Conservation (phyloP, 805 yeast species). For the Pichia rugopelliculosa region DNA sequence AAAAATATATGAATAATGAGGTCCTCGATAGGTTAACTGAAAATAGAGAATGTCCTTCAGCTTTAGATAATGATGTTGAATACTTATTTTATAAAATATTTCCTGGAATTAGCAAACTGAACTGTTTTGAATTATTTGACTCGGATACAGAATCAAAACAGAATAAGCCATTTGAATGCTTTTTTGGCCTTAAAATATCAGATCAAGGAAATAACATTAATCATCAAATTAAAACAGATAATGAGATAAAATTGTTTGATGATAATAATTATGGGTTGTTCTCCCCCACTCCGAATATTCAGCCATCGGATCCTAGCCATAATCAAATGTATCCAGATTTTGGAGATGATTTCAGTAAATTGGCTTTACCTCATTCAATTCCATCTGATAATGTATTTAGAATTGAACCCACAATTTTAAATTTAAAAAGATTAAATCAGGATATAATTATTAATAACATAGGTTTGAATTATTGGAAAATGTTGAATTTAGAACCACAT, state of each 20-base stretch:
- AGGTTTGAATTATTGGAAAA: conserved; percentile 48
- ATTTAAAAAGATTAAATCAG: conserved; percentile 31
- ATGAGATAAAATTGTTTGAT: conserved; percentile 18
- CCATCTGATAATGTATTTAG: conserved; percentile 25
- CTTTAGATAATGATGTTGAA: conserved; percentile 18
- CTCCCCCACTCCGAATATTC: conserved; percentile 23
- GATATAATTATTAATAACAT: conserved; percentile 39
- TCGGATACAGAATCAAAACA: conserved; percentile 7
- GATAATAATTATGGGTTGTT: conserved; percentile 32
- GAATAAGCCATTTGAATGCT: conserved; percentile 20
- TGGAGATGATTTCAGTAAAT: background rate
- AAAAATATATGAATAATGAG: conserved; percentile 10
- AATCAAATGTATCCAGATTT: background rate
- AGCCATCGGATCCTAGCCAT: background rate
- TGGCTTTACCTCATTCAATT: conserved; percentile 11
- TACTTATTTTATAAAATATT: conserved; percentile 17
- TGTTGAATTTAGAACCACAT: conserved; percentile 49
- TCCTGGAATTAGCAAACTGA: conserved; percentile 22
- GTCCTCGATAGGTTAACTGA: conserved; percentile 7
- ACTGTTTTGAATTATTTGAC: conserved; percentile 22
- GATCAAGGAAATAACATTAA: background rate
- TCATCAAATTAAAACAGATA: background rate
- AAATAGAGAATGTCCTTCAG: conserved; percentile 18
- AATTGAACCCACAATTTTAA: conserved; percentile 30
- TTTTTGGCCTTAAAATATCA: conserved; percentile 15